Evolutionary conservation across 2,329 filamentous ascomycete species (phyloP).

Genomic region (Phoma herbarum): DNA sequence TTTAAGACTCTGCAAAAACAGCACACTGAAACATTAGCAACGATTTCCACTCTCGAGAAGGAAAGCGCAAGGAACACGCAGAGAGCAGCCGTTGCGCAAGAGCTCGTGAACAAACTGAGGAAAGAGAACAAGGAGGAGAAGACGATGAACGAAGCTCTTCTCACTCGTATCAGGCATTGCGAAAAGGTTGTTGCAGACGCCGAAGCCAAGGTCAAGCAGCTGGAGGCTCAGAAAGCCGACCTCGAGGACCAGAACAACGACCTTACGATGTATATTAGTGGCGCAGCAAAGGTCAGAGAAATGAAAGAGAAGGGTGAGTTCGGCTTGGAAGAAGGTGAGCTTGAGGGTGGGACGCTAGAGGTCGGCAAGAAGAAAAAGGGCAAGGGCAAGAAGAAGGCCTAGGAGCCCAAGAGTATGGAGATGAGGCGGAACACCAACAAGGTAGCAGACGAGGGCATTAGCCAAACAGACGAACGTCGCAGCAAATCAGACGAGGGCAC

Average conservation of each 20-base stretch:
- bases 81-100: conserved; percentile 75
- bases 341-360: conserved; percentile 53
- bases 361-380: conserved; percentile 40
- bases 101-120: conserved; percentile 77
- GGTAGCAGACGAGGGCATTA: neutral
- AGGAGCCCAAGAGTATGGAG: neutral
- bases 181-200: conserved; percentile 66
- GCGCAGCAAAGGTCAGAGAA: conserved; percentile 79
- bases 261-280: conserved; percentile 85
- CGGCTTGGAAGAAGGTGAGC: conserved; percentile 68
- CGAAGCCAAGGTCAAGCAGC: conserved; percentile 55
- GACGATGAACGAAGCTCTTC: conserved; percentile 78
- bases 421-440: neutral
- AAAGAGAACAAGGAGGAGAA: conserved; percentile 88
- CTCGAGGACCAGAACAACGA: conserved; percentile 88
- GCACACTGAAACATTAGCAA: conserved; percentile 61
- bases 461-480: too few relatives aligned
- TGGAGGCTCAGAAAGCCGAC: conserved; percentile 69
- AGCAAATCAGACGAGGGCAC: neutral
- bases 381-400: conserved; percentile 37
- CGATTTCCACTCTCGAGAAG: conserved; percentile 74
- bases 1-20: conserved; percentile 63
- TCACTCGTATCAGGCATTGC: conserved; percentile 80
- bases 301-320: conserved; percentile 76
- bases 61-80: conserved; percentile 65